Evolutionary conservation across 1,284 basidiomycete species (phyloP), one percentile per base, ranked within the genome.

Genomic region (Tylopilus sp.): DNA sequence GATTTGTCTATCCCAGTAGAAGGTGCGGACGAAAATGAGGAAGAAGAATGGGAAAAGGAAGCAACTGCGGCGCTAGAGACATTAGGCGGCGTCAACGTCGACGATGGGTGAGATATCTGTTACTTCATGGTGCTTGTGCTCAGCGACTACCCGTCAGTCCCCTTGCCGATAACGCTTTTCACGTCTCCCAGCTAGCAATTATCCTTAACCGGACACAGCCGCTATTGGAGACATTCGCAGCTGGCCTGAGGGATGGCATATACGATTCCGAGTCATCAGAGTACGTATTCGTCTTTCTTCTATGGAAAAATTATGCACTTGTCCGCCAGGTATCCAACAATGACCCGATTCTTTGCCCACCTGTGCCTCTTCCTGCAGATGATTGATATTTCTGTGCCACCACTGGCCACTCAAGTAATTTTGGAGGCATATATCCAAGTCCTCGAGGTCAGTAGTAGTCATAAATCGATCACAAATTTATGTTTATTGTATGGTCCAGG

Each of bases 341-440:
- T 92, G 83, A 88, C 86, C 54, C 93, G 96, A 33, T 99, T 99
- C 85, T 98, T 98, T 77, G 91, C 96, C 1, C 97, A 99, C 76
- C 83, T 98, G n/a, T 94, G 95, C 70, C 89, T 99, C 27, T 96
- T 93, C 80, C 85, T 98, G 4, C 90, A 93, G 65, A 87, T 95
- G 79, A 91, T 98, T 54, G 90, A 93, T 67, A 83, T 92, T 58
- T 79, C 88, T 1, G 87, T 93, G 0, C 90, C 94, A 2, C 89
- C 92, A 4, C 78, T 89, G 19, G 89, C 93, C 0, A 91, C 89
- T 1, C 95, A 97, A 75, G 81, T 87, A 33, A 95, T 99, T 64
- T 82, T 99, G 41, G 93, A 96, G 75, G 90, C 92, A 0, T 99
- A 99, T 77, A 88, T 98, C 6, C 88, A 89, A 70, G 91, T 97